Evolutionary conservation across 2,329 filamentous ascomycete species (phyloP).

Genomic region (Curvularia lunata): DNA sequence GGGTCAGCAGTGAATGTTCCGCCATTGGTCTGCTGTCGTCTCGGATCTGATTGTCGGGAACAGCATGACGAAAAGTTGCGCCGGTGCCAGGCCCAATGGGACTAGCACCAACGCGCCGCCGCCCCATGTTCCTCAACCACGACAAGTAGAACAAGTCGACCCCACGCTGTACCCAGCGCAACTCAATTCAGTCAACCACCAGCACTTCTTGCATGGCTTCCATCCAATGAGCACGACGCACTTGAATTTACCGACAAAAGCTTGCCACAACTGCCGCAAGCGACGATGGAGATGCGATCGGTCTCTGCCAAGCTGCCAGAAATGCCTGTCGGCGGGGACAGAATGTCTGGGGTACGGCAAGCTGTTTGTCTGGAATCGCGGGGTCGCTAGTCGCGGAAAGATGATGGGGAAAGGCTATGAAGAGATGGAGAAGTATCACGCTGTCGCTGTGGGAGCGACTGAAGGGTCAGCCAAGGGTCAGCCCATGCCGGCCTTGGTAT

Average conservation of each 20-base stretch:
- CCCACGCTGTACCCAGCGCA: constrained; percentile 9
- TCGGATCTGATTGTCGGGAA: constrained; percentile 22
- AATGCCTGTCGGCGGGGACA: constrained; percentile 62
- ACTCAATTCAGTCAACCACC: constrained; percentile 29
- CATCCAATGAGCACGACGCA: constrained; percentile 42
- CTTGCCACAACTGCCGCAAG: constrained; percentile 68
- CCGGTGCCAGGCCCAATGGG: constrained; percentile 11
- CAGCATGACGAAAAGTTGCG: constrained; percentile 20
- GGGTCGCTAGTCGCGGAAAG: constrained; percentile 59
- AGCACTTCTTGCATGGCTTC: constrained; percentile 41
- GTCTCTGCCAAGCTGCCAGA: constrained; percentile 65
- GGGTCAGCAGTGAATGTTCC: constrained; percentile 11
- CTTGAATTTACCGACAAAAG: constrained; percentile 44
- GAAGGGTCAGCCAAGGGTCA: constrained; percentile 38
- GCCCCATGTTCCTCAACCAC: constrained; percentile 19
- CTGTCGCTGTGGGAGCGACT: constrained; percentile 9
- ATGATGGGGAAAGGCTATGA: constrained; percentile 62
- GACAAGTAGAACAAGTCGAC: constrained; percentile 20
- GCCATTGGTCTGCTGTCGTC: constrained; percentile 20
- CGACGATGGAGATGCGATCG: constrained; percentile 67
- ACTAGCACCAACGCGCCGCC: constrained; percentile 20
- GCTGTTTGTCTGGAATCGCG: constrained; percentile 65
- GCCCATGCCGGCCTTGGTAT: constrained; percentile 24
- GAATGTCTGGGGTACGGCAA: constrained; percentile 68
- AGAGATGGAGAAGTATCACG: constrained; percentile 31